Evolutionary conservation across 139 green algal genomes (phyloP).

Genomic region (Coelastrella sp.): DNA sequence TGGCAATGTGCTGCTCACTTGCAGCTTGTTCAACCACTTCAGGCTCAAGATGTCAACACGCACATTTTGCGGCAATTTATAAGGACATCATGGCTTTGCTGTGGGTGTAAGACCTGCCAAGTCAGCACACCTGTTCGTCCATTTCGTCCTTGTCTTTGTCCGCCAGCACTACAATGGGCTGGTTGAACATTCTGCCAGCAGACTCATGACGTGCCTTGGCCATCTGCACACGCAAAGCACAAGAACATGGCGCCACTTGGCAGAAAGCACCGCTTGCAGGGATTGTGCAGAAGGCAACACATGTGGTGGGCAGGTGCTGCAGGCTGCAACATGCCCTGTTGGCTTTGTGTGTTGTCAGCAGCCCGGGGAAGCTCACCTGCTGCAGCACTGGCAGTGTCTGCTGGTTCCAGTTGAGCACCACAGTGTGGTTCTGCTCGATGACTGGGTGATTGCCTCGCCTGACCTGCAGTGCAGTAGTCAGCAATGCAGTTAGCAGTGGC

Average conservation of each 20-base stretch:
- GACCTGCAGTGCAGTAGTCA: not conserved
- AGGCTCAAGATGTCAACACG: too few species aligned
- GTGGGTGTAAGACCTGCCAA: not conserved
- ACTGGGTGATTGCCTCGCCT: constrained; percentile 30
- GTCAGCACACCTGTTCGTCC: constrained; percentile 31
- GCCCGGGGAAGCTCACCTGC: constrained; percentile 3
- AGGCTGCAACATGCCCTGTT: too few species aligned
- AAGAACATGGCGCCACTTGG: not conserved
- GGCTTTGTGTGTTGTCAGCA: not conserved
- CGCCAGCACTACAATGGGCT: constrained; percentile 60
- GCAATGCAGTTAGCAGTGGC: not conserved
- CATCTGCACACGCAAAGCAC: constrained; percentile 37
- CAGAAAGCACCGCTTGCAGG: too few species aligned
- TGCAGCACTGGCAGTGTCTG: constrained; percentile 47
- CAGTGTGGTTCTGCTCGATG: constrained; percentile 54
- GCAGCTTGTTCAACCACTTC: too few species aligned
- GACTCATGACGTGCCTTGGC: constrained; percentile 27
- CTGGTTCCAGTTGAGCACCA: constrained; percentile 58
- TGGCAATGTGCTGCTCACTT: too few species aligned
- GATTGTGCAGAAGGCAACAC: too few species aligned
- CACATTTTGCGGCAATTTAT: too few species aligned
- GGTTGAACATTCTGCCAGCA: constrained; percentile 28
- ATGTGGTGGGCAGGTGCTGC: not conserved
- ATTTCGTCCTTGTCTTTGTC: constrained; percentile 53
- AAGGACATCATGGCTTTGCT: too few species aligned